These are phyloP conservation scores for Aspergillus aculeatinus DNA, from an alignment of 2,329 filamentous ascomycete species.

Conservation along the genomic window DNA sequence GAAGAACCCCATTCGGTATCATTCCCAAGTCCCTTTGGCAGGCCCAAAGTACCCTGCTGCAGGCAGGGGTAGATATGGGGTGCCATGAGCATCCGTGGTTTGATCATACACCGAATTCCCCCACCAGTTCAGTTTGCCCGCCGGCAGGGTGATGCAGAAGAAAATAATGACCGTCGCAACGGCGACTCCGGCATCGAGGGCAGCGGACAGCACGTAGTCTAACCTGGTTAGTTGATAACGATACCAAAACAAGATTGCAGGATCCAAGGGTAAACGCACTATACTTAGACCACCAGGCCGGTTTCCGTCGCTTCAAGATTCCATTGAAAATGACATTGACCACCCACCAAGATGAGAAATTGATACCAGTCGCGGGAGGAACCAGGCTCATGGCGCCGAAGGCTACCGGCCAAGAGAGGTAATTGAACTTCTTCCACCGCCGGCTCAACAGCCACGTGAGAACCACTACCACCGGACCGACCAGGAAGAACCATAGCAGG, in stretches of 20 bases:
- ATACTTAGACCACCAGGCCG: constrained; percentile 52
- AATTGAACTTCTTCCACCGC: constrained; percentile 60
- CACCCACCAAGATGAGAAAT: constrained; percentile 66
- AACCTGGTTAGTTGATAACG: constrained; percentile 7
- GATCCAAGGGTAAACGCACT: constrained; percentile 27
- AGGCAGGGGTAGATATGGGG: constrained; percentile 33
- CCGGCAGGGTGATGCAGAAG: constrained; percentile 45
- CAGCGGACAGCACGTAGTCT: constrained; percentile 48
- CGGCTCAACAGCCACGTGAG: constrained; percentile 61
- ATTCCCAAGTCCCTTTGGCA: constrained; percentile 27
- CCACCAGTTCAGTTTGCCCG: constrained; percentile 43
- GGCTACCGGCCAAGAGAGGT: constrained; percentile 66
- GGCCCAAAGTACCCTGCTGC: constrained; percentile 33
- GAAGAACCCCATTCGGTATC: neutral
- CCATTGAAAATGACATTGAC: constrained; percentile 51
- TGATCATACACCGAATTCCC: constrained; percentile 39
- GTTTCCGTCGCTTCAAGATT: constrained; percentile 42
- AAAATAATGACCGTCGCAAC: constrained; percentile 47
- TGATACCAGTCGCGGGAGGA: constrained; percentile 68
- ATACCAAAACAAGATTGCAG: neutral
- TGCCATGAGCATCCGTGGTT: constrained; percentile 45
- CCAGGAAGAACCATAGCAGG: constrained; percentile 70
- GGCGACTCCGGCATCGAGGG: constrained; percentile 44
- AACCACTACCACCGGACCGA: constrained; percentile 62
- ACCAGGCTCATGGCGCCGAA: constrained; percentile 65